Conservation (phyloP, 345 rosid genomes). For the Dipteronia dyeriana region DNA sequence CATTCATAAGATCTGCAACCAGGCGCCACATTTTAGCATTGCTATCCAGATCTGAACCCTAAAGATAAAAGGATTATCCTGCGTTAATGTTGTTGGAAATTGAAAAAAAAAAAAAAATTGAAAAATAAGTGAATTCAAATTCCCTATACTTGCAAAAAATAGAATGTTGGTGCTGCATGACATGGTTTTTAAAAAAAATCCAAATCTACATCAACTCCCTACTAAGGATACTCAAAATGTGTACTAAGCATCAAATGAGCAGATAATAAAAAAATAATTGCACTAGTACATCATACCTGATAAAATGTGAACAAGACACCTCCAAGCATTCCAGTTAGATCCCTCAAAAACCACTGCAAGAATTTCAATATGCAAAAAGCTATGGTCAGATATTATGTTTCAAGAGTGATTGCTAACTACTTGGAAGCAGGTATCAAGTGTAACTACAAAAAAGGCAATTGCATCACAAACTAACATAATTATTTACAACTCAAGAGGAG, state of each 20-base stretch:
- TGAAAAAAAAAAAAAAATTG: background rate
- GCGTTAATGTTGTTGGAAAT: constrained; percentile 5
- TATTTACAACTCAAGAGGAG: background rate
- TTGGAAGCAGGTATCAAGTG: background rate
- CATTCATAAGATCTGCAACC: constrained; percentile 96
- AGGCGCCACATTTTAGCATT: constrained; percentile 97
- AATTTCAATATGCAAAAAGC: constrained; percentile 8
- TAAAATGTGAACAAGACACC: constrained; percentile 92
- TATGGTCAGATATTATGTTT: background rate
- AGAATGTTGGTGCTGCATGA: background rate
- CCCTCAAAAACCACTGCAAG: constrained; percentile 93
- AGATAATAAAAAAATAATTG: background rate
- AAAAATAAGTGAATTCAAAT: background rate
- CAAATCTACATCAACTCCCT: background rate
- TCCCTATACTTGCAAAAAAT: background rate
- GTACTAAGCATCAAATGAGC: background rate
- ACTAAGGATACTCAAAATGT: background rate
- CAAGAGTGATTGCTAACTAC: constrained; percentile 3
- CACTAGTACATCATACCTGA: constrained; percentile 48
- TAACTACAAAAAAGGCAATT: background rate
- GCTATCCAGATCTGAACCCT: constrained; percentile 94
- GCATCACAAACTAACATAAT: background rate
- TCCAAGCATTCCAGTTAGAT: constrained; percentile 96
- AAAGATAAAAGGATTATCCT: constrained; percentile 16
- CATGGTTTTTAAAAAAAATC: background rate